Evolutionary conservation across 2,329 filamentous ascomycete species (phyloP).

Genomic region (Ceratocystis ficicola): DNA sequence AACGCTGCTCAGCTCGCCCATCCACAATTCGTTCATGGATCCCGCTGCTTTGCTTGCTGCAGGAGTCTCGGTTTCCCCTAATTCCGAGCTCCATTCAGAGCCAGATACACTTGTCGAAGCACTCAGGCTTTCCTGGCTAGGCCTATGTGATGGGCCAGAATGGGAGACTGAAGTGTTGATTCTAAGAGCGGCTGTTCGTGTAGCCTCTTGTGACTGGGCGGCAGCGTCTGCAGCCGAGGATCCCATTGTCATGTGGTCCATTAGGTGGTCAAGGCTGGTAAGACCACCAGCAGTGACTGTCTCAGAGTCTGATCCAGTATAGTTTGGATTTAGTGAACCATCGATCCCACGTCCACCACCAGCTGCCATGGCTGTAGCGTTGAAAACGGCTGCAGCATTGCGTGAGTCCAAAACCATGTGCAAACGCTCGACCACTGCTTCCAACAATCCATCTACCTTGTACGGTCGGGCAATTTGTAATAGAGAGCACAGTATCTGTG

Average conservation of each 20-base stretch:
- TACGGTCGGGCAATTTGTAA: constrained; percentile 89
- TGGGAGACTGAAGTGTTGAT: constrained; percentile 38
- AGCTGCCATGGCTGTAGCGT: constrained; percentile 94
- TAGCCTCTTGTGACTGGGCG: constrained; percentile 24
- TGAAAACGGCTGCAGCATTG: constrained; percentile 94
- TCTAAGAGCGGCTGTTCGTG: constrained; percentile 33
- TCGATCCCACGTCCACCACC: constrained; percentile 79
- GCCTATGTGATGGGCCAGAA: constrained; percentile 26
- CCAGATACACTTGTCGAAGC: constrained; percentile 41
- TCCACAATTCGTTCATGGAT: constrained; percentile 53
- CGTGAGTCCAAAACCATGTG: constrained; percentile 82
- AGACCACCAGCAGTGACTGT: constrained; percentile 25
- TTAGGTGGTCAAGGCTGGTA: constrained; percentile 14
- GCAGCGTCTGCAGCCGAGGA: constrained; percentile 4
- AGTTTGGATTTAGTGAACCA: constrained; percentile 51
- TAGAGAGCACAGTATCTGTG: constrained; percentile 89
- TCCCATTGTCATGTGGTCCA: constrained; percentile 17
- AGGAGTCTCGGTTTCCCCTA: constrained; percentile 36
- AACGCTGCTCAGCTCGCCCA: constrained; percentile 70
- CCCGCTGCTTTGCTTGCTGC: constrained; percentile 30
- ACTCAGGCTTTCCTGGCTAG: constrained; percentile 39
- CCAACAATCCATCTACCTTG: constrained; percentile 79
- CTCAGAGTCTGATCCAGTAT: constrained; percentile 36
- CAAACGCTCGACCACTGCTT: constrained; percentile 82
- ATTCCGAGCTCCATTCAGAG: constrained; percentile 45